A percentile compares a stretch with the other conserved stretches of the same genome.
Conservation (phyloP, 2,329 filamentous ascomycete species). For the Aspergillus quadricinctus region DNA sequence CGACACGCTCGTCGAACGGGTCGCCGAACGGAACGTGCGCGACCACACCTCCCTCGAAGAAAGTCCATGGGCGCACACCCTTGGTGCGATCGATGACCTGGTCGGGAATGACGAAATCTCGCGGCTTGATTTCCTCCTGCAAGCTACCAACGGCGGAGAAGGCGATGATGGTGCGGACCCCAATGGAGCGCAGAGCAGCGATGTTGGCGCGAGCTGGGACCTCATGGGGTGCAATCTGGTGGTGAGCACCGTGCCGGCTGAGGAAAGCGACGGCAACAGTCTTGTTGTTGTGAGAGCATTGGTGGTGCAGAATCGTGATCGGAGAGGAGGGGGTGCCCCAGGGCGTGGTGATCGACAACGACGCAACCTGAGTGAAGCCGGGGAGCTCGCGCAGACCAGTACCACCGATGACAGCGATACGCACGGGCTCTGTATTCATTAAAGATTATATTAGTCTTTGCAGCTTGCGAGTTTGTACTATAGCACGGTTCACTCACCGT, state of each 20-base stretch:
- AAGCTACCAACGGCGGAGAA: conserved; percentile 93
- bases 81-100: conserved; percentile 98
- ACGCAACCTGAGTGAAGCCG: conserved; percentile 78
- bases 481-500: conserved; percentile 46
- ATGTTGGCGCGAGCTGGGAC: conserved; percentile 95
- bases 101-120: conserved; percentile 94
- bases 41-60: conserved; percentile 78
- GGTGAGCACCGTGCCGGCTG: conserved; percentile 82
- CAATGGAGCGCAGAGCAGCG: conserved; percentile 86
- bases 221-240: conserved; percentile 89
- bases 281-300: conserved; percentile 61
- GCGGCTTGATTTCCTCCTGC: conserved; percentile 86
- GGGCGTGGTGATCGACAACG: conserved; percentile 71
- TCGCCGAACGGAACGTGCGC: conserved; percentile 94
- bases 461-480: background rate
- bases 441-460: background rate
- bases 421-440: conserved; percentile 51
- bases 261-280: conserved; percentile 76
- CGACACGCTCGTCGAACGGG: conserved; percentile 79
- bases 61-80: conserved; percentile 89
- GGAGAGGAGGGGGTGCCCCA: conserved; percentile 77
- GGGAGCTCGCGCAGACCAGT: conserved; percentile 87
- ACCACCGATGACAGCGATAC: conserved; percentile 87
- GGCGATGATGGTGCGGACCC: conserved; percentile 85
- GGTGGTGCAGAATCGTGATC: conserved; percentile 85